phyloP scores from a whole-genome alignment of 1,284 basidiomycete species.

The Macrocystidia cucumis region DNA sequence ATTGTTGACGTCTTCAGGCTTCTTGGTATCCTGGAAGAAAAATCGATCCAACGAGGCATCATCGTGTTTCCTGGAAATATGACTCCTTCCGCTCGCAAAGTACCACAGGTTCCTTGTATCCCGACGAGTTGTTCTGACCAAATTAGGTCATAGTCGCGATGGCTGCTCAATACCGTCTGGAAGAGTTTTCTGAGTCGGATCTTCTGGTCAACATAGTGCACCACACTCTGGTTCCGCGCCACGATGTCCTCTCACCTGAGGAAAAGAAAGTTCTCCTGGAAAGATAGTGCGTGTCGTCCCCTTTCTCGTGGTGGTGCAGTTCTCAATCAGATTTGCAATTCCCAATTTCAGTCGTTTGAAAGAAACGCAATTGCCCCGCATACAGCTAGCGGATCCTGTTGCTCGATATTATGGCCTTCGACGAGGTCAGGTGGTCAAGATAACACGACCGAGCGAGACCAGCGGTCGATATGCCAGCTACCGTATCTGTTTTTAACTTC shows the following conservation, averaged over 20 bases:
- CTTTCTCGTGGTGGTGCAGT: constrained; percentile 6
- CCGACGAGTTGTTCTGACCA: constrained; percentile 8
- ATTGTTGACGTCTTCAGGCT: constrained; percentile 45
- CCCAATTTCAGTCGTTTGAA: constrained; percentile 73
- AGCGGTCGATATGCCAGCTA: constrained; percentile 93
- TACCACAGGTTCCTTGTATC: constrained; percentile 23
- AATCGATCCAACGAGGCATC: constrained; percentile 85
- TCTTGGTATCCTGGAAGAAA: constrained; percentile 82
- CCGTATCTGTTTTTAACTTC: constrained; percentile 72
- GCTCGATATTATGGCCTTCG: constrained; percentile 95
- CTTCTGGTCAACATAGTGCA: constrained; percentile 96
- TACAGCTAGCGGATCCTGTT: constrained; percentile 94
- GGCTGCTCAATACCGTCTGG: constrained; percentile 80
- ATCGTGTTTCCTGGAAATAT: constrained; percentile 96
- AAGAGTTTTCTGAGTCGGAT: constrained; percentile 96
- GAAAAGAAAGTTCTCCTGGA: constrained; percentile 87
- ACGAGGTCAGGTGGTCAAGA: constrained; percentile 97
- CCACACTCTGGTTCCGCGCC: constrained; percentile 92
- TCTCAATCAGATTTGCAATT: constrained; percentile 11
- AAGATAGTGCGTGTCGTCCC: constrained; percentile 73
- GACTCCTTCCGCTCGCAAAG: constrained; percentile 95
- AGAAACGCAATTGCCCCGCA: constrained; percentile 96
- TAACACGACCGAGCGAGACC: constrained; percentile 95
- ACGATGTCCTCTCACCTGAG: constrained; percentile 81
- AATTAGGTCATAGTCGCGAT: constrained; percentile 82